These are phyloP conservation scores for Lactifluus pinguis DNA, from an alignment of 768 basidiomycete species.

Conservation along the genomic window DNA sequence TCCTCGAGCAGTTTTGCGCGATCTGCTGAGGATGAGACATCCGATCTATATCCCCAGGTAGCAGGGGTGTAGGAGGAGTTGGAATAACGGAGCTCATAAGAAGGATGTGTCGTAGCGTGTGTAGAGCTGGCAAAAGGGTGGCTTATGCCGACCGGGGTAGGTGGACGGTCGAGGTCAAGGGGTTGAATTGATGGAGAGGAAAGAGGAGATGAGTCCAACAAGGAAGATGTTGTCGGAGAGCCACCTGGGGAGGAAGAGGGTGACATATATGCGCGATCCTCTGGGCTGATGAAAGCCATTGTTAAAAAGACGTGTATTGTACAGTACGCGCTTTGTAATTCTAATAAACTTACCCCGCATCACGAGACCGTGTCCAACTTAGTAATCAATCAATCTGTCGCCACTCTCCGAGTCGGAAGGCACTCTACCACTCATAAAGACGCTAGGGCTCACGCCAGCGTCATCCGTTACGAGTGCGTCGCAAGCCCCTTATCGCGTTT, in stretches of 20 bases:
- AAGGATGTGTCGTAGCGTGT: constrained; percentile 10
- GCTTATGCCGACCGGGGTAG: background rate
- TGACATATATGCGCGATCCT: constrained; percentile 17
- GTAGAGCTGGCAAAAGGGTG: constrained; percentile 15
- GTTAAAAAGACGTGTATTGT: no score
- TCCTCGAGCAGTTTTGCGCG: constrained; percentile 2
- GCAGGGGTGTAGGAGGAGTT: constrained; percentile 8
- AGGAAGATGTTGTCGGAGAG: constrained; percentile 6
- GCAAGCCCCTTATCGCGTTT: no score
- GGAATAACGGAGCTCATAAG: constrained; percentile 14
- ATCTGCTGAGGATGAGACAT: background rate
- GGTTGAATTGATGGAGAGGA: constrained; percentile 8
- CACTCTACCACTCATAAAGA: no score
- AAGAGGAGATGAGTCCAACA: constrained; percentile 12
- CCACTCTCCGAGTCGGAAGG: no score
- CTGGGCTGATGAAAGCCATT: constrained; percentile 10
- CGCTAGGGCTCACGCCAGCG: no score
- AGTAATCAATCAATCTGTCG: no score
- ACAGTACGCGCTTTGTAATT: no score
- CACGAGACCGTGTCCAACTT: no score
- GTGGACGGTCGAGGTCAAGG: constrained; percentile 11
- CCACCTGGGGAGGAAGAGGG: constrained; percentile 14
- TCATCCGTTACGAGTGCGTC: no score
- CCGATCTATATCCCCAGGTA: constrained; percentile 3
- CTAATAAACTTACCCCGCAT: no score